phyloP scores from a whole-genome alignment of 1,139 yeast genomes.

The Geotrichum reessii region DNA sequence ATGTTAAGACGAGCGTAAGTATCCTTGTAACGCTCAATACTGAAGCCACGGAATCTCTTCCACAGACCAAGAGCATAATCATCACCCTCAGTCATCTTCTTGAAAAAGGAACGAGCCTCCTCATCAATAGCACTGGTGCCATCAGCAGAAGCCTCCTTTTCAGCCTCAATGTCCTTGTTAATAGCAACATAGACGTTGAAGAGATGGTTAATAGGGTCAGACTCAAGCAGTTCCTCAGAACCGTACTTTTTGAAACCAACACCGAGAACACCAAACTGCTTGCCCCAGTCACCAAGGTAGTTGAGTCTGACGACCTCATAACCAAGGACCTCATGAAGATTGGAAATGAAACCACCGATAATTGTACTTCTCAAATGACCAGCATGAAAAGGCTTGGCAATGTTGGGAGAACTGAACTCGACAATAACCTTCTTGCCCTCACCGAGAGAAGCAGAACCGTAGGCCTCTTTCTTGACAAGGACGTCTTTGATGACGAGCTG shows the following conservation, averaged over 20 bases:
- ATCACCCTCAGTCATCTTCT: conserved; percentile 91
- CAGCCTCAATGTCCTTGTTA: conserved; percentile 71
- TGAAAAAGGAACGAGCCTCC: conserved; percentile 83
- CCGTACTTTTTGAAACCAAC: conserved; percentile 89
- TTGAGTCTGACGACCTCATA: conserved; percentile 88
- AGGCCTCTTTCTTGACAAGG: conserved; percentile 52
- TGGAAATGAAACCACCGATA: conserved; percentile 93
- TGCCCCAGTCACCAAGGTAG: conserved; percentile 99
- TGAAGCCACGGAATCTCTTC: conserved; percentile 83
- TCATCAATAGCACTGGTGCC: conserved; percentile 55
- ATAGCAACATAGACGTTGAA: conserved; percentile 89
- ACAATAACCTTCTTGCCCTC: conserved; percentile 65
- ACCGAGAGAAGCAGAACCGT: conserved; percentile 76
- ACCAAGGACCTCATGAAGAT: conserved; percentile 83
- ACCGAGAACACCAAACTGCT: conserved; percentile 94
- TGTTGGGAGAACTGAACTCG: conserved; percentile 96
- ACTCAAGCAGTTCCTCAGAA: conserved; percentile 58
- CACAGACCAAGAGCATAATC: conserved; percentile 70
- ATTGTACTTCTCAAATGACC: conserved; percentile 97
- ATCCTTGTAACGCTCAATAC: conserved; percentile 76
- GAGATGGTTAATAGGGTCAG: conserved; percentile 89
- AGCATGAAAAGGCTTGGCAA: conserved; percentile 99
- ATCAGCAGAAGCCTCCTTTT: conserved; percentile 53
- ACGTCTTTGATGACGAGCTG: conserved; percentile 68
- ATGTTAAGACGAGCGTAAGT: conserved; percentile 93